These are phyloP conservation scores for Saccharomyces paradoxus DNA, from an alignment of 805 yeast genomes.

Conservation along the genomic window DNA sequence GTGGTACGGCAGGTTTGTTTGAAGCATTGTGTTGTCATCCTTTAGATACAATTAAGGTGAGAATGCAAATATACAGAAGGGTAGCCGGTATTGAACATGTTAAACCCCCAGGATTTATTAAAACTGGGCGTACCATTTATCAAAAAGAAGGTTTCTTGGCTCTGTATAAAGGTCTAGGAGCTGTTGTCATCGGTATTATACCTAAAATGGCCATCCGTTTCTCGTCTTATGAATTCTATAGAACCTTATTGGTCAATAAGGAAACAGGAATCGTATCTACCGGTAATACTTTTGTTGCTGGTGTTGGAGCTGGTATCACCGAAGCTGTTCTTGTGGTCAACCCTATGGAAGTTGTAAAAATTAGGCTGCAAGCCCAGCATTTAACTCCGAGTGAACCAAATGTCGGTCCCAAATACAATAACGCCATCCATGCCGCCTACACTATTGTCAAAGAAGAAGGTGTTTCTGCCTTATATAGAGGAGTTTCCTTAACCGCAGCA, in stretches of 20 bases:
- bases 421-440: constrained; percentile 85
- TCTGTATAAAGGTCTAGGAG: constrained; percentile 91
- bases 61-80: constrained; percentile 86
- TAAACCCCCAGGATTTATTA: constrained; percentile 78
- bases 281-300: constrained; percentile 73
- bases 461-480: constrained; percentile 77
- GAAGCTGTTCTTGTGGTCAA: constrained; percentile 93
- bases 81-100: constrained; percentile 39
- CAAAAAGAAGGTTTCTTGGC: constrained; percentile 77
- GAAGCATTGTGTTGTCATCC: constrained; percentile 99
- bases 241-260: constrained; percentile 53
- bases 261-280: constrained; percentile 63
- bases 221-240: constrained; percentile 85
- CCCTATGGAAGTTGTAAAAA: constrained; percentile 96
- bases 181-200: constrained; percentile 93
- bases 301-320: constrained; percentile 95
- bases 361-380: constrained; percentile 90
- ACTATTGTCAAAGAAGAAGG: constrained; percentile 89
- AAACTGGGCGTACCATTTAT: constrained; percentile 72
- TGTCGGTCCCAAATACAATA: constrained; percentile 69
- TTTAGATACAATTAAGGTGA: constrained; percentile 92
- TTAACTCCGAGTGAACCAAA: constrained; percentile 31
- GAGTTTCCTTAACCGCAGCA: constrained; percentile 91
- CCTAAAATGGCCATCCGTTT: constrained; percentile 98
- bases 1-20: constrained; percentile 94